Base-by-base conservation (phyloP, 2,329 filamentous ascomycete species). In the Colletotrichum shisoi region DNA sequence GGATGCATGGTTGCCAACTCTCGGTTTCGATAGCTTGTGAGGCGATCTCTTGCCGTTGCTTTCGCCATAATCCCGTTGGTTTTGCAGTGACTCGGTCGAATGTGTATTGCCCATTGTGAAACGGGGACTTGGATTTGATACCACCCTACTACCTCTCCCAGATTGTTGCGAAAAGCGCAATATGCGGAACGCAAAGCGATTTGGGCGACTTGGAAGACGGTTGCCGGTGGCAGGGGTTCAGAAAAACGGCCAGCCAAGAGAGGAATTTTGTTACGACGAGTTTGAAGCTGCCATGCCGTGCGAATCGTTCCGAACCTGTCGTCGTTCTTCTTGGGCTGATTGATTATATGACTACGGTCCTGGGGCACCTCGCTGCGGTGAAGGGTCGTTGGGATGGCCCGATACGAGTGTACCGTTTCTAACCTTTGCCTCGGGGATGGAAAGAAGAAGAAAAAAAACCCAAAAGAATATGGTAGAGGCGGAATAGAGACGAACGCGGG, bases 11-110 rank as follows among this genome's bases (percentile, higher is more conserved):
- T 76, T 80, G 62, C 76, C 77, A 42, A 78, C 79, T 67, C 78
- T 81, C 67, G 82, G 80, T 73, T 86, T 86, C 57, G 81, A 84
- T 68, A 86, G 79, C 76, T 81, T 85, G 70, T 84, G 81, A 73
- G 81, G 75, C 61, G 76, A 64, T 71, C 74, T 77, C 66, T 73
- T 76, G 69, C 39, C 53, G 45, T 44, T 42, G 46, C 45, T 67
- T 40, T 39, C 71, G 71, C 67, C 72, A 76, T 74, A 49, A 11
- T 45, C 21, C 34, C 40, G 19, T 40, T 60, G 19, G 15, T 64
- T 15, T 15, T 62, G 53, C 21, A 15, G 75, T 73, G 78, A 78
- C 74, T 83, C 80, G 71, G 79, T 74, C 51, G 83, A 86, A 63
- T 81, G 75, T 52, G 78, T 75, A 73, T 86, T 86, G 62, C 84